A percentile compares a stretch with the other conserved stretches of the same genome.
These are phyloP conservation scores for Agroathelia rolfsii DNA, from an alignment of 1,284 basidiomycete genomes.

Conservation along the genomic window DNA sequence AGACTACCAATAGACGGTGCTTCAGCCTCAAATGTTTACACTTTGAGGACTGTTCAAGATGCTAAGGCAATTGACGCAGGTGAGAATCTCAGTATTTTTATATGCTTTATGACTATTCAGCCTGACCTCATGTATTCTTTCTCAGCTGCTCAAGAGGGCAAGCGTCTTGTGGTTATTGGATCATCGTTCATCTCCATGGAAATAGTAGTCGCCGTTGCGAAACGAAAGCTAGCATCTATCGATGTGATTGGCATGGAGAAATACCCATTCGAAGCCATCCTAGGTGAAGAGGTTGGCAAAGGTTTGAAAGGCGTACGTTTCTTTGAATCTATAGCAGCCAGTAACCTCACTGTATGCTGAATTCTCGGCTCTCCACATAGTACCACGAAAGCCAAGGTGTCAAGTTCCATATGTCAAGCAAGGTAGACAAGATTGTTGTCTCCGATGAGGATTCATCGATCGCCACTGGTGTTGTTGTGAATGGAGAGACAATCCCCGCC, in stretches of 20 bases:
- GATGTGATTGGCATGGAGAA: conserved; percentile 83
- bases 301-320: conserved; percentile 64
- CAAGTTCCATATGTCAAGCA: conserved; percentile 73
- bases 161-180: conserved; percentile 78
- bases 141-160: conserved; percentile 55
- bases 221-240: conserved; percentile 68
- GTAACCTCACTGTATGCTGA: conserved; percentile 4
- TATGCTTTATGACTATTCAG: neutral
- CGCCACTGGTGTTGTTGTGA: conserved; percentile 57
- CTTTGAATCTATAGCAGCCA: neutral
- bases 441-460: conserved; percentile 33
- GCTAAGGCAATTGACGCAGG: conserved; percentile 70
- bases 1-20: conserved; percentile 73
- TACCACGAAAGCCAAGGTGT: conserved; percentile 74
- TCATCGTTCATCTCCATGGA: conserved; percentile 95
- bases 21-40: conserved; percentile 72
- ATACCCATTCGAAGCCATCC: conserved; percentile 72
- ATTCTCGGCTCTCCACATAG: conserved; percentile 26
- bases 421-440: conserved; percentile 67
- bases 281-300: conserved; percentile 76
- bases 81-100: conserved; percentile 16
- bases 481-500: conserved; percentile 61
- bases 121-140: conserved; percentile 5
- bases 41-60: conserved; percentile 66
- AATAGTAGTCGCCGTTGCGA: conserved; percentile 65